Conservation (phyloP, 805 yeast species). For the Zygosaccharomyces bailii region DNA sequence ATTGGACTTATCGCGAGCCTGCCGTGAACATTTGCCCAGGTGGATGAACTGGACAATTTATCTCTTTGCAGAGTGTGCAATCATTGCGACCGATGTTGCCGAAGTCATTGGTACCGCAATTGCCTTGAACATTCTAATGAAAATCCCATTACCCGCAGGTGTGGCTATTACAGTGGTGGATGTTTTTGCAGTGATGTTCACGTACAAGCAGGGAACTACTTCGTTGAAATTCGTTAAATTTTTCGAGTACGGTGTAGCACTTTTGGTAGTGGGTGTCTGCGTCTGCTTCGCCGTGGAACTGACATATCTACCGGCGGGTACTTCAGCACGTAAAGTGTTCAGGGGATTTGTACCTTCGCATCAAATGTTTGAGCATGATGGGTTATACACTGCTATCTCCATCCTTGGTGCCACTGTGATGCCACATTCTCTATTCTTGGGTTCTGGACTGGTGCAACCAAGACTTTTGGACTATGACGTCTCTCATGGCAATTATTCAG, state of each 20-base stretch:
- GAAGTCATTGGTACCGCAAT: conserved; percentile 95
- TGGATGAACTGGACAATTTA: conserved; percentile 65
- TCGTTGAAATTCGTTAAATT: conserved; percentile 65
- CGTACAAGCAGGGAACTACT: conserved; percentile 74
- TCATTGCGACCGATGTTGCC: conserved; percentile 88
- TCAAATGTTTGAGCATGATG: conserved; percentile 52
- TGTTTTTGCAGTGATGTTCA: conserved; percentile 74
- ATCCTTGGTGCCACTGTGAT: conserved; percentile 90
- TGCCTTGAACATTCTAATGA: conserved; percentile 70
- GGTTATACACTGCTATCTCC: conserved; percentile 72
- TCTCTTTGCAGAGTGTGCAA: conserved; percentile 81
- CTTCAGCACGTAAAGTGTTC: conserved; percentile 49
- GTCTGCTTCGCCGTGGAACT: conserved; percentile 75
- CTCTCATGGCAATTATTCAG: conserved; percentile 47
- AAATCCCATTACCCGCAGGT: conserved; percentile 73
- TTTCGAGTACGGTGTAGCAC: conserved; percentile 72
- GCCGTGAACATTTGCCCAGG: conserved; percentile 64
- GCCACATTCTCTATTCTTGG: conserved; percentile 87
- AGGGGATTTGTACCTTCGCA: conserved; percentile 66
- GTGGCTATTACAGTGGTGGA: conserved; percentile 76
- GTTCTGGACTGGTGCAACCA: conserved; percentile 84
- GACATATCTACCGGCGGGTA: conserved; percentile 46
- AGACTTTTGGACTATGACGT: conserved; percentile 72
- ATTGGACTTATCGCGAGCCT: conserved; percentile 79
- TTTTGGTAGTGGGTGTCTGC: conserved; percentile 70